Base-by-base conservation (phyloP, 768 basidiomycete species). In the Naganishia randhawae region DNA sequence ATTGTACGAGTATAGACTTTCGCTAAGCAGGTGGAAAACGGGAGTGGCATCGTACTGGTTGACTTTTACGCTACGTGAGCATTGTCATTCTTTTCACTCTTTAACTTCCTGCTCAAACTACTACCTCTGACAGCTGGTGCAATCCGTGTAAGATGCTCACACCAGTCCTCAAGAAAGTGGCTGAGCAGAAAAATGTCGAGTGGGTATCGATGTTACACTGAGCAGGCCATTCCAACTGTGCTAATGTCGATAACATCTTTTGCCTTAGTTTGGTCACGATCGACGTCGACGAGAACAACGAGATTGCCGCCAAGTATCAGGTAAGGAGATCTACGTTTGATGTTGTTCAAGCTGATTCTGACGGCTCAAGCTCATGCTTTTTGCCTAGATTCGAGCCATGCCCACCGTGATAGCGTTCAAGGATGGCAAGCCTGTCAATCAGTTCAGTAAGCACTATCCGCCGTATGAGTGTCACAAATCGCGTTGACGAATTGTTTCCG, bases 351-450 rank as follows among this genome's bases (percentile, higher is more conserved):
- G 17, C 3, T 14, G 25, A 52, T 29, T n/a, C 50, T 6, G 50
- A 14, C 3, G 50, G 65, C 63, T 37, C 45, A 42, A 64, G n/a
- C 50, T 41, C 65, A 29, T 52, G 29, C n/a, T 31, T 17, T 48
- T 41, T 37, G 41, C 27, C 16, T 71, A 92, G 90, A 82, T 91
- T 69, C 80, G 82, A n/a, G 84, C 88, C 17, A 79, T 92, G n/a
- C 90, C 90, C 3, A 91, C 90, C 0, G 89, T 92, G 33, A 81
- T 89, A 67, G 90, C 89, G 3, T 91, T 91, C 81, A 84, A 82
- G 66, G 83, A 87, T 54, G 89, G 89, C 19, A 73, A 85, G 71
- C 81, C 79, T 0, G 81, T 87, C n/a, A 80, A 80, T 51, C 82
- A 86, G 53, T 91, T 92, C 37, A 66, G 61, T 63, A 32, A 48